Evolutionary conservation across 2,329 filamentous ascomycete species (phyloP).

Genomic region (Metarhizium rileyi): DNA sequence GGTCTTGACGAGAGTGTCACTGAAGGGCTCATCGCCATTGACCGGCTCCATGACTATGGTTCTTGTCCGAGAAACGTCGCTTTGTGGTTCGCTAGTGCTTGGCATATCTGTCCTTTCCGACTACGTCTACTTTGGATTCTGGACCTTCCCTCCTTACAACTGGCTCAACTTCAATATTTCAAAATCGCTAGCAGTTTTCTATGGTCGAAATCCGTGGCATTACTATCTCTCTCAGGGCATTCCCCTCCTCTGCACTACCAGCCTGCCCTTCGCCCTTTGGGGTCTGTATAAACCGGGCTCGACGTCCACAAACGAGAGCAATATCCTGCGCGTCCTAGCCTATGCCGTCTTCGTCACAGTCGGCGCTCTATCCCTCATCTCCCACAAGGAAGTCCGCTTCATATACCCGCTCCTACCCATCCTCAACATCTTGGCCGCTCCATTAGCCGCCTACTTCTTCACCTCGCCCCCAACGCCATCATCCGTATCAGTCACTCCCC

Average conservation of each 20-base stretch:
- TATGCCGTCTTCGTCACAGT: conserved; percentile 51
- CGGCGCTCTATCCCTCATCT: conserved; percentile 60
- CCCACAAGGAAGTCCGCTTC: conserved; percentile 96
- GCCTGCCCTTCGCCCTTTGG: conserved; percentile 62
- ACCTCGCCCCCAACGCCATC: conserved; percentile 22
- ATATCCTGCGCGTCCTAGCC: conserved; percentile 36
- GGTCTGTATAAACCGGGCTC: conserved; percentile 47
- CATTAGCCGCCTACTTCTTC: conserved; percentile 57
- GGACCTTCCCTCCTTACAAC: conserved; percentile 80
- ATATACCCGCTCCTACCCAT: conserved; percentile 84
- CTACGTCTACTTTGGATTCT: conserved; percentile 68
- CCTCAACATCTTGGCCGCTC: conserved; percentile 72
- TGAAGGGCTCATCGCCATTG: conserved; percentile 30
- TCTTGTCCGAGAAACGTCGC: conserved; percentile 51
- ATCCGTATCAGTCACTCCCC: conserved; percentile 16
- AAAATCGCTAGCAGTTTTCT: conserved; percentile 82
- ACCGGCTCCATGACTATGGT: conserved; percentile 34
- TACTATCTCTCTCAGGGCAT: conserved; percentile 90
- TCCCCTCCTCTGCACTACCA: conserved; percentile 75
- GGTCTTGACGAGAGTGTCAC: conserved; percentile 33
- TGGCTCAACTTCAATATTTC: conserved; percentile 88
- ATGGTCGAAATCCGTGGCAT: conserved; percentile 81
- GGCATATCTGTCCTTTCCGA: conserved; percentile 58
- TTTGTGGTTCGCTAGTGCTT: conserved; percentile 56
- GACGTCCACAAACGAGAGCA: conserved; percentile 24